phyloP scores from a whole-genome alignment of 768 basidiomycete genomes.

The Tricholoma terreum region DNA sequence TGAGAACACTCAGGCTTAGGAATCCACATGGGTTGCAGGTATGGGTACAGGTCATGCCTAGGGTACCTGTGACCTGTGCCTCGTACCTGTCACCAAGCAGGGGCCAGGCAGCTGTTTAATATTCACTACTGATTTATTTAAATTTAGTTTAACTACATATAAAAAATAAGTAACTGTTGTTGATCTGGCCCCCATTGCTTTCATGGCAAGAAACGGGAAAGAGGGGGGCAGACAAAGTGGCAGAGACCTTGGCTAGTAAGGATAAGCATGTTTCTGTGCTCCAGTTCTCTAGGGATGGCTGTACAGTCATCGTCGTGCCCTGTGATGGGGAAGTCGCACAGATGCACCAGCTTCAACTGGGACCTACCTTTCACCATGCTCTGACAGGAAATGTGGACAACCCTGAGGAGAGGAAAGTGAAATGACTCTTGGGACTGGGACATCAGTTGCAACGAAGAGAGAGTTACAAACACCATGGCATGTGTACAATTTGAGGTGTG shows the following conservation, averaged over 20 bases:
- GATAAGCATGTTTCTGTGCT: constrained; percentile 47
- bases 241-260: constrained; percentile 48
- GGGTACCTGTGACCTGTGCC: too few relatives aligned
- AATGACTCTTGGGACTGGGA: not conserved
- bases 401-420: not conserved
- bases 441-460: not conserved
- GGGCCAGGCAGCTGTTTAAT: too few relatives aligned
- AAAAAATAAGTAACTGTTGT: constrained; percentile 59
- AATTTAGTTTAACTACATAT: too few relatives aligned
- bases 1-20: constrained; percentile 26
- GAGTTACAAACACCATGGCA: constrained; percentile 40
- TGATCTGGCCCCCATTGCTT: constrained; percentile 42
- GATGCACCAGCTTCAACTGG: constrained; percentile 41
- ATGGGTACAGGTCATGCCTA: too few relatives aligned
- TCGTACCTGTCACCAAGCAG: too few relatives aligned
- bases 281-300: constrained; percentile 53
- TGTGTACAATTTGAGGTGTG: constrained; percentile 68
- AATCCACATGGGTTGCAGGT: too few relatives aligned
- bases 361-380: constrained; percentile 7
- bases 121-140: too few relatives aligned
- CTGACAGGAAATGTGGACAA: not conserved
- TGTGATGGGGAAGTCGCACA: constrained; percentile 54
- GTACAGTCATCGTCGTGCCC: constrained; percentile 45
- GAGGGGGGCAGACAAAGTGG: constrained; percentile 29
- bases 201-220: not conserved